Evolutionary conservation across 1,139 yeast genomes (phyloP), one percentile per base, ranked within the genome.

Genomic region (Protomyces inundatus): DNA sequence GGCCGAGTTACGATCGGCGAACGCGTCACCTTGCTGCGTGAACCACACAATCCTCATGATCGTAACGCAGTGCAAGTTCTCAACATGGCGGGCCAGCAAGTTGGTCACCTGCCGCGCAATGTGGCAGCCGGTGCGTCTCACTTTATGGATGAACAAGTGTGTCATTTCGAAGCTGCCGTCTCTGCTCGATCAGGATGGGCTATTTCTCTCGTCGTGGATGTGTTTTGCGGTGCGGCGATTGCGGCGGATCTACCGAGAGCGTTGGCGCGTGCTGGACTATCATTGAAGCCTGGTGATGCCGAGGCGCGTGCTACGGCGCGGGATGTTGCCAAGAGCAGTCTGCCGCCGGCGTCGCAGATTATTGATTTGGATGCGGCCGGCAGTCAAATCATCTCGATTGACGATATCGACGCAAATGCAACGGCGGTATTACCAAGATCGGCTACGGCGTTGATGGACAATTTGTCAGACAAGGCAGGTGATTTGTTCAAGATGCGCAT

Each of bases 21-120:
- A 35, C 40, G 60, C 64, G 67, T 65, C 12, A 14, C 32, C 10
- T 46, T 64, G 4, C 51, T 51, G 23, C 61, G 67, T 1, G 66
- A 66, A 10, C 59, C 57, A 9, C 30, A 48, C 6, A 66, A 64
- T 34, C 36, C 14, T 9, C 52, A 55, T 46, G 66, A 66, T 48
- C 23, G 39, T 6, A 56, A 64, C 42, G 65, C 67, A 6, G 46
- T 66, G 16, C 65, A 64, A 32, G 66, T 64, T 34, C 58, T 45
- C 7, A 42, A 54, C 9, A 45, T 54, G 34, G 53, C 52, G 14
- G 45, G 32, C n/a, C 53, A 30, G 7, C 65, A 64, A 36, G 55
- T 66, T 35, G 67, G 67, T 3, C 59, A 64, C n/a, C 51, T 66
- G 12, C 65, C 66, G 16, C 64, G 64, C 34, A 36, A 14, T 7